Evolutionary conservation across 179 eudicot genomes (phyloP), one percentile per base, ranked within the genome.

Genomic region (Dionaea muscipula): DNA sequence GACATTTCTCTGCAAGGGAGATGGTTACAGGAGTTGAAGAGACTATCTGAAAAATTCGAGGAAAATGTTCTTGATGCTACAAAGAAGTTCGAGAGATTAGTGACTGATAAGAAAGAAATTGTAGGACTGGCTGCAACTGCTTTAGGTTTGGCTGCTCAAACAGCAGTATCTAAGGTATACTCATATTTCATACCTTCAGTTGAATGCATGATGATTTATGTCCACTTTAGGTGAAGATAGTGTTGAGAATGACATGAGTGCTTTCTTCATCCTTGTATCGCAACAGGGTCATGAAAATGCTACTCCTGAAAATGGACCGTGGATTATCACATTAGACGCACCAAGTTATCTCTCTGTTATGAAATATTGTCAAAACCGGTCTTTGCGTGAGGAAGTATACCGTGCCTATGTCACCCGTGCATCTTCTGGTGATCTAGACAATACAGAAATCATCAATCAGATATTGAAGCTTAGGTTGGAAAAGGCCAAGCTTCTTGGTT

Each of bases 31-130:
- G 96, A 88, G 61, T 62, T 93, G 80, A 76, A 79, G 19, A 85
- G 73, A 61, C 81, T 81, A 14, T 76, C 96, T 56, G 81, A 72
- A 60, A 93, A 93, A 68, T 88, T 83, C 74, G 84, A 54, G 48
- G 99, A 93, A 71, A 88, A 93, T 73, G 95, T 93, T 56, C 59
- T 93, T 61, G 99, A 88, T 76, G 86, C 96, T 18, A 93, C 99
- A 16, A 93, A 93, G 83, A 93, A 88, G 63, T 93, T 85, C 76
- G 94, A 85, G 71, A 93, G 76, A 51, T 39, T 93, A 61, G 79
- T 88, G 54, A 76, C 85, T 19, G 95, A 88, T 57, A 85, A 83
- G 73, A 83, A 81, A 50, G 95, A 93, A 39, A 72, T 93, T 53
- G 95, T 81, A 66, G 99, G 99, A 51, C 63, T 93, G 70, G 95